Evolutionary conservation across 2,329 filamentous ascomycete species (phyloP), one percentile per base, ranked within the genome.

Genomic region (Cercospora sp.): DNA sequence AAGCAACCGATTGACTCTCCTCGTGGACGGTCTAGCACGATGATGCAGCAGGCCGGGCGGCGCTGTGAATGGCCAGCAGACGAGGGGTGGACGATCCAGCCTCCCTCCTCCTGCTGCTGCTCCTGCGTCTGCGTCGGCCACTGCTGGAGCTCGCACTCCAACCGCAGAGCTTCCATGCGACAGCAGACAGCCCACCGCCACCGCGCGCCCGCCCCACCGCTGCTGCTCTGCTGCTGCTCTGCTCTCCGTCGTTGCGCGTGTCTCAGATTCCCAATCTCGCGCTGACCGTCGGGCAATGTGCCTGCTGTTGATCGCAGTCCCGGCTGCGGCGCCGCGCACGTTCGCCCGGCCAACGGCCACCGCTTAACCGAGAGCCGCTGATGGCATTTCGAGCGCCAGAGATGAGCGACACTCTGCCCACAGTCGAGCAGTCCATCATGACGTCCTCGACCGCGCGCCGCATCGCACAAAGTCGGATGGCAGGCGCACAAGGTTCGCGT

Each of bases 401-500:
- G 33, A 36, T 36, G 33, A 36, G 33, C 33, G 33, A 36, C 33
- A 5, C 33, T 36, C 33, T 16, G 12, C 33, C 33, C 33, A 36
- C 33, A 36, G 33, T 53, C 48, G 23, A 18, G 48, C 48, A 12
- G 48, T 57, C 23, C 18, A 33, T 23, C n/a, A 60, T 66, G 63
- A 66, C 60, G 63, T 63, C 53, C 26, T 39, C 16, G 63, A 60
- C n/a, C 36, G 53, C 7, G n/a, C 23, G 45, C n/a, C 18, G 23
- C 16, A 51, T 23, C 59, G 60, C 66, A 67, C 51, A 65, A 60
- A 69, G 53, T 59, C 66, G 64, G 67, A 69, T 68, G 64, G 69
- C 68, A 66, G 67, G 66, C 51, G 60, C 39, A 69, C 69, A 71
- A 69, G 64, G 60, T 69, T 68, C 48, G 61, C 63, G 60, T 63